phyloP scores from a whole-genome alignment of 2,329 filamentous ascomycete genomes.

The Delphinella strobiligena region DNA sequence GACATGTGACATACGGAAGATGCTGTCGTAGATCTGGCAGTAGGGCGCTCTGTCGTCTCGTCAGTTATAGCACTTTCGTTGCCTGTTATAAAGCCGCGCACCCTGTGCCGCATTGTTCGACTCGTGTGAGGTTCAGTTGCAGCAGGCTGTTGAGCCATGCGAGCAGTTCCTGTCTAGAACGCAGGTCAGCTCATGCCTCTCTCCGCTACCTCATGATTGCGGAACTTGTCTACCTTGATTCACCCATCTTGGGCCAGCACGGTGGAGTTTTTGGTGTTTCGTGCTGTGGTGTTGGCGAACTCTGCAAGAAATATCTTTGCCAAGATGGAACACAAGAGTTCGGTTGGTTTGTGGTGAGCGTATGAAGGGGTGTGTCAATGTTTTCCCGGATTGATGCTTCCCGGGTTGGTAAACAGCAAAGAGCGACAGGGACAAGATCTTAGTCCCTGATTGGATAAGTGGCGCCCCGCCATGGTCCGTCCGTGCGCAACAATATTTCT shows the following conservation, averaged over 20 bases:
- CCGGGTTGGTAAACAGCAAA: not conserved
- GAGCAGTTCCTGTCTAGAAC: constrained; percentile 81
- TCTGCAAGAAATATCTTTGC: too few relatives aligned
- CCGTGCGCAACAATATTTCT: too few relatives aligned
- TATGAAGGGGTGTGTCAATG: too few relatives aligned
- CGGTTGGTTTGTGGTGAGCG: too few relatives aligned
- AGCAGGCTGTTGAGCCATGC: constrained; percentile 96
- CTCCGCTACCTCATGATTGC: constrained; percentile 1
- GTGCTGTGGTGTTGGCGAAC: too few relatives aligned
- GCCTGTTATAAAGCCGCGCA: constrained; percentile 35
- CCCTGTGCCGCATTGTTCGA: constrained; percentile 98
- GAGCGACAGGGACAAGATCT: not conserved
- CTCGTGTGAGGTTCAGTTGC: constrained; percentile 93
- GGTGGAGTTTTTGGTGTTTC: too few relatives aligned
- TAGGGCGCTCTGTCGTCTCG: constrained; percentile 60
- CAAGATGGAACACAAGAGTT: too few relatives aligned
- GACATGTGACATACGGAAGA: constrained; percentile 53
- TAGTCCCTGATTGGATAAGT: not conserved
- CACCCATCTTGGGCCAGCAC: constrained; percentile 10
- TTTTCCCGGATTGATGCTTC: not conserved
- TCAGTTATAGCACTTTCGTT: not conserved
- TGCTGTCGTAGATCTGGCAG: constrained; percentile 97
- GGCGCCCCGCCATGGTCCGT: not conserved
- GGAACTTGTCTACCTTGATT: constrained; percentile 11
- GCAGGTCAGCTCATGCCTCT: constrained; percentile 2